These are phyloP conservation scores for Botrytis elliptica DNA, from an alignment of 2,329 filamentous ascomycete genomes.

Conservation along the genomic window DNA sequence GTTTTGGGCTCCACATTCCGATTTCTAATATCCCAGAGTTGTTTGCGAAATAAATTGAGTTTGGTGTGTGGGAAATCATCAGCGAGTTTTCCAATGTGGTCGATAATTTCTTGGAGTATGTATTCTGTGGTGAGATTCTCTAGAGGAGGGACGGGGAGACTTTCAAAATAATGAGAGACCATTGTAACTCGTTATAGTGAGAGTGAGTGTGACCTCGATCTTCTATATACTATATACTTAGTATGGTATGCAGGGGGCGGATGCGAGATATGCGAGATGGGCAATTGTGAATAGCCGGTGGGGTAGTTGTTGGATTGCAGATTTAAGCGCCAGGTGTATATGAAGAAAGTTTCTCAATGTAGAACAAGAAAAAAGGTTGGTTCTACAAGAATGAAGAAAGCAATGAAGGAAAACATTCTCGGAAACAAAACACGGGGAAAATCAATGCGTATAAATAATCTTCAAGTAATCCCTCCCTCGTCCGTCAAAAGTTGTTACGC, in stretches of 20 bases:
- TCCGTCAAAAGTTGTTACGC: background rate
- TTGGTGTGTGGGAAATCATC: conserved; percentile 33
- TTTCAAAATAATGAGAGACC: conserved; percentile 20
- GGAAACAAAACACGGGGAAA: background rate
- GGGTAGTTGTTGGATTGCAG: background rate
- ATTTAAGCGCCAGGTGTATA: conserved; percentile 1
- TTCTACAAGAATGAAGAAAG: background rate
- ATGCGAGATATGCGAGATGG: background rate
- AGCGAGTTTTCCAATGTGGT: conserved; percentile 36
- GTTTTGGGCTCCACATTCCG: conserved; percentile 35
- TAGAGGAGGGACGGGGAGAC: conserved; percentile 26
- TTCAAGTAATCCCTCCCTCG: background rate
- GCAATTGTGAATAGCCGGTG: background rate
- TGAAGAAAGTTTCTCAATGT: background rate
- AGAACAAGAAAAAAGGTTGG: conserved; percentile 1
- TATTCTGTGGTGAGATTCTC: conserved; percentile 34
- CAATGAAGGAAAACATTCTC: background rate
- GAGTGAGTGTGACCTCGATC: background rate
- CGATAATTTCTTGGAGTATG: conserved; percentile 40
- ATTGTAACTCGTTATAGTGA: conserved; percentile 6
- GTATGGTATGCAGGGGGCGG: conserved; percentile 10
- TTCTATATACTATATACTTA: background rate
- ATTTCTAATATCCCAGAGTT: conserved; percentile 38
- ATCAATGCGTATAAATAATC: conserved; percentile 16
- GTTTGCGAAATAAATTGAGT: conserved; percentile 34